Base-by-base conservation (phyloP, 1,139 yeast genomes). In the Kurtzmaniella quercitrusa region DNA sequence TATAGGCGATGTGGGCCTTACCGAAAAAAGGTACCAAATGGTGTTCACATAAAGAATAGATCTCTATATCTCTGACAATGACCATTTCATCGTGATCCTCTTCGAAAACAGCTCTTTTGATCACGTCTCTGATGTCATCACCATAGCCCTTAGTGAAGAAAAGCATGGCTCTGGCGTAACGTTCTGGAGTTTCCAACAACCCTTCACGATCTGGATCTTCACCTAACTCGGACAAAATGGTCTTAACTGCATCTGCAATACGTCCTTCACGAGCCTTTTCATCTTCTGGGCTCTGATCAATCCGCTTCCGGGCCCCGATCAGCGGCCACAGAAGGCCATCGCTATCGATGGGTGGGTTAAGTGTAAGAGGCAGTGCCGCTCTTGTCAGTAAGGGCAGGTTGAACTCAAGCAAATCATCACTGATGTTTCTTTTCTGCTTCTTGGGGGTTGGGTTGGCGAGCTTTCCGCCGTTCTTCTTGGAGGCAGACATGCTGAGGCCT, bases 51-150 rank as follows among this genome's bases (percentile, higher is more conserved):
- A 93, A 71, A 4, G 96, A 88, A 63, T 84, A 87, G 41, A 93
- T 80, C 55, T 89, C 96, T 48, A 93, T 93, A 61, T 94, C 98
- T 60, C 93, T 78, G 26, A 93, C 98, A 52, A 93, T 91, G 39
- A 93, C 98, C 98, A 93, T 93, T 61, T 93, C 99, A 61, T 93
- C 98, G 61, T 94, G 98, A 60, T 94, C 96, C 61, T 93, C 98
- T 61, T 93, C 97, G 54, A 94, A 94, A 11, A 94, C 95, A 0
- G 98, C 98, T 47, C 89, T 76, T 57, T 94, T 93, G 55, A 94
- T 85, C 26, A 91, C 97, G 58, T 89, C 96, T 47, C 84, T 70
- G 46, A 87, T 84, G 60, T 89, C 89, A 53, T 91, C 96, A 65
- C 91, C 96, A 61, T 93, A 93, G 9, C 99, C 99, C 60, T 89